Percentiles rank a stretch among this genome's conserved stretches.
phyloP scores from a whole-genome alignment of 495 filamentous ascomycete genomes.

The Hyaloscypha bicolor region DNA sequence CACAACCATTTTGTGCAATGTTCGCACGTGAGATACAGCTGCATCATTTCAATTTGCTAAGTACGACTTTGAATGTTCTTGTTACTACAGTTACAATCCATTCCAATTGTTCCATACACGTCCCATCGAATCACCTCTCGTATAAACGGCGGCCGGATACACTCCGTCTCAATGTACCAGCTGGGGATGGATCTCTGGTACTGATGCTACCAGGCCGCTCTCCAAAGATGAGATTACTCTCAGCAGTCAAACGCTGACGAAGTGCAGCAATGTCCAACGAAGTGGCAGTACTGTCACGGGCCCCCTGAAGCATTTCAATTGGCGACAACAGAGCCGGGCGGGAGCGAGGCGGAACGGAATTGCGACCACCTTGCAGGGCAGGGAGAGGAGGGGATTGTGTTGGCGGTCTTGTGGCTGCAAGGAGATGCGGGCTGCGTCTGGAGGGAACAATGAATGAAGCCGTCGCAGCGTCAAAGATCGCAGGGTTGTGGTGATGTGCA shows the following conservation, averaged over 20 bases:
- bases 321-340: neutral
- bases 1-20: neutral
- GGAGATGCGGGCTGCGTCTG: neutral
- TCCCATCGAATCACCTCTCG: neutral
- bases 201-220: neutral
- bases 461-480: neutral
- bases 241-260: neutral
- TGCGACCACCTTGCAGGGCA: neutral
- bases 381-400: neutral
- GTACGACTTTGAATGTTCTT: too few relatives aligned
- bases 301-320: neutral
- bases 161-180: neutral
- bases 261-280: neutral
- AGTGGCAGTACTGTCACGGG: neutral
- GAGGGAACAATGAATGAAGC: neutral
- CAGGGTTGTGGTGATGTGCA: neutral
- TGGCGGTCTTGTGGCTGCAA: neutral
- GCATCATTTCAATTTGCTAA: too few relatives aligned
- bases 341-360: neutral
- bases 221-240: neutral
- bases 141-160: neutral
- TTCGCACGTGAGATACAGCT: too few relatives aligned
- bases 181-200: neutral
- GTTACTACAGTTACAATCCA: too few relatives aligned
- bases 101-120: too few relatives aligned